These are phyloP conservation scores for Jackrogersella multiformis DNA, from an alignment of 495 filamentous ascomycete species.

Conservation along the genomic window DNA sequence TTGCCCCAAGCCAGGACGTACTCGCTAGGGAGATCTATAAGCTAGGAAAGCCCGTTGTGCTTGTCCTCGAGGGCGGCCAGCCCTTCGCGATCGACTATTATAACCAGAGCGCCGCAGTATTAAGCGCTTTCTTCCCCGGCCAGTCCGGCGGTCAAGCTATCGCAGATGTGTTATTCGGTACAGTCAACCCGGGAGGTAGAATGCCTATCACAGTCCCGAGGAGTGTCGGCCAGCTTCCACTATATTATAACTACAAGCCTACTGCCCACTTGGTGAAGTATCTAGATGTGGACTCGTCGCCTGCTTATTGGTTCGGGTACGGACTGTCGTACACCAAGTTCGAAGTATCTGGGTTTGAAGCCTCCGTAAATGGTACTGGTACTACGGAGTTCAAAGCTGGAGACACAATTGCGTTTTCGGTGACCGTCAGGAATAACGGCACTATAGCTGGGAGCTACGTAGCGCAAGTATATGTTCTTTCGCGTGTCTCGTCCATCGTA, in stretches of 20 bases:
- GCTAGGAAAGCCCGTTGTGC: constrained; percentile 52
- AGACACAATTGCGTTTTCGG: constrained; percentile 48
- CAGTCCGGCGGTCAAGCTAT: constrained; percentile 60
- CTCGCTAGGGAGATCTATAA: constrained; percentile 51
- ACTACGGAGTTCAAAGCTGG: constrained; percentile 33
- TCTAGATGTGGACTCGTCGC: constrained; percentile 44
- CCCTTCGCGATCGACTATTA: constrained; percentile 56
- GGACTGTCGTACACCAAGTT: constrained; percentile 54
- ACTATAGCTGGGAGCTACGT: constrained; percentile 49
- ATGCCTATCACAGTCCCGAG: constrained; percentile 52
- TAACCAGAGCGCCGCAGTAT: constrained; percentile 47
- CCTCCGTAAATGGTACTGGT: constrained; percentile 12
- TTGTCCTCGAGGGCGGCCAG: constrained; percentile 55
- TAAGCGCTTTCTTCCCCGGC: constrained; percentile 54
- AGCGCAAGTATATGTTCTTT: constrained; percentile 51
- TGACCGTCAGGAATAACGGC: constrained; percentile 48
- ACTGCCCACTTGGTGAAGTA: constrained; percentile 46
- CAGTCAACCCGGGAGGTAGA: constrained; percentile 54
- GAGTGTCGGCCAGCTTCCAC: constrained; percentile 48
- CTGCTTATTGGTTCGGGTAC: constrained; percentile 51
- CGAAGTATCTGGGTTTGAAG: constrained; percentile 38
- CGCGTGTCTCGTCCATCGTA: constrained; percentile 50
- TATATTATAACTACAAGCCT: constrained; percentile 55
- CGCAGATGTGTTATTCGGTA: constrained; percentile 56
- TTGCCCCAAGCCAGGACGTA: constrained; percentile 45